phyloP scores from a whole-genome alignment of 148 eudicot genomes.

The Spergularia bocconei region DNA sequence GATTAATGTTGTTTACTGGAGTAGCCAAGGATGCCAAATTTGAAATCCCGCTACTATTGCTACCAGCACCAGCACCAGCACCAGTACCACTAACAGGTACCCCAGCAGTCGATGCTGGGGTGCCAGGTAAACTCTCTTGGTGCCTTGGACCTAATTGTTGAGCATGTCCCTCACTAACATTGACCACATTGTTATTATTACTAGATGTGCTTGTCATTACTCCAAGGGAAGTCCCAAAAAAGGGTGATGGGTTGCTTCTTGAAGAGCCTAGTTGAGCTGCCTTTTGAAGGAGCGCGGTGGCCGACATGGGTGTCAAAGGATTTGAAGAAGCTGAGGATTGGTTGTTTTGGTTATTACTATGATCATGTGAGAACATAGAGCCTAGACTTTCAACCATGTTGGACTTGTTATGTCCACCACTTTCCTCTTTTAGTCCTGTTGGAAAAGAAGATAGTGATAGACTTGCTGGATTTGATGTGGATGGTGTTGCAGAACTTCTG shows the following conservation, averaged over 20 bases:
- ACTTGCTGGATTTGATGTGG: slow-evolving; percentile 28
- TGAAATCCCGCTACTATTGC: neutral
- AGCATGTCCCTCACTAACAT: neutral
- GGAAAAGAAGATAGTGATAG: slow-evolving; percentile 45
- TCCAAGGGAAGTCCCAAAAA: slow-evolving; percentile 46
- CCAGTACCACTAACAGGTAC: neutral
- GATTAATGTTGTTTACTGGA: slow-evolving; percentile 29
- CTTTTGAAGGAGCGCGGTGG: slow-evolving; percentile 86
- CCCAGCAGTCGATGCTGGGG: neutral
- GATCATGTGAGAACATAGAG: slow-evolving; percentile 28
- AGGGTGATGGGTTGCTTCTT: slow-evolving; percentile 42
- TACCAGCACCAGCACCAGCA: neutral
- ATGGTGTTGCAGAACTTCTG: slow-evolving; percentile 15
- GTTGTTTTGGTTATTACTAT: slow-evolving; percentile 9
- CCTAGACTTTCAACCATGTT: slow-evolving; percentile 32
- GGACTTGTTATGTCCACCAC: slow-evolving; percentile 5
- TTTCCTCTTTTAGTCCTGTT: slow-evolving; percentile 31
- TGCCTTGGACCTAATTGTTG: neutral
- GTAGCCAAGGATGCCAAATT: slow-evolving; percentile 24
- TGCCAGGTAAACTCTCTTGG: neutral
- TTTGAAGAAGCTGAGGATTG: slow-evolving; percentile 15
- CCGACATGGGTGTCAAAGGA: slow-evolving; percentile 67
- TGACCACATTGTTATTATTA: neutral
- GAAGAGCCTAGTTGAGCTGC: slow-evolving; percentile 91
- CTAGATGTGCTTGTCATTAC: slow-evolving; percentile 40